Evolutionary conservation across 2,329 filamentous ascomycete genomes (phyloP).

Genomic region (Aureobasidium sp.): DNA sequence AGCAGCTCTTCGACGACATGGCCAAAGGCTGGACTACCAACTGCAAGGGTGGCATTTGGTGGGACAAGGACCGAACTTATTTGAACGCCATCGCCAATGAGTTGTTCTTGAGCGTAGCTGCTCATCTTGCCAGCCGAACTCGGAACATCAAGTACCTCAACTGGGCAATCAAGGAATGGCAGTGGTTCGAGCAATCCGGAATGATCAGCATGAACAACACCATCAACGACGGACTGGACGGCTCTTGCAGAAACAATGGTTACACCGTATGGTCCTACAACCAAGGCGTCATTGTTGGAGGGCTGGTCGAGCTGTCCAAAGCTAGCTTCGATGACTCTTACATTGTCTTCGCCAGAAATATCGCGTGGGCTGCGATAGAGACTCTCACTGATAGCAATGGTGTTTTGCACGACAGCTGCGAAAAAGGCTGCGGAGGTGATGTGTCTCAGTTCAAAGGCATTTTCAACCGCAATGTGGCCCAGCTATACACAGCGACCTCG

Average conservation of each 20-base stretch:
- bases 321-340: slow-evolving; percentile 29
- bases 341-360: slow-evolving; percentile 26
- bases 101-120: slow-evolving; percentile 45
- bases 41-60: slow-evolving; percentile 41
- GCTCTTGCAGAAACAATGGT: slow-evolving; percentile 37
- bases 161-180: slow-evolving; percentile 40
- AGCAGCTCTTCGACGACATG: slow-evolving; percentile 40
- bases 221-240: slow-evolving; percentile 45
- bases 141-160: slow-evolving; percentile 29
- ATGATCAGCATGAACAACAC: slow-evolving; percentile 41
- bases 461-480: slow-evolving; percentile 56
- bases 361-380: slow-evolving; percentile 31
- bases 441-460: slow-evolving; percentile 61
- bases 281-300: slow-evolving; percentile 54
- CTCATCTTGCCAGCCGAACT: slow-evolving; percentile 45
- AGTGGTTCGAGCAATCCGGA: slow-evolving; percentile 43
- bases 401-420: slow-evolving; percentile 32
- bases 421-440: slow-evolving; percentile 28
- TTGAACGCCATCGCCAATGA: slow-evolving; percentile 48
- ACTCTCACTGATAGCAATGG: slow-evolving; percentile 30
- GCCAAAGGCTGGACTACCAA: slow-evolving; percentile 32
- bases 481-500: slow-evolving; percentile 45
- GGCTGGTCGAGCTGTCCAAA: slow-evolving; percentile 44
- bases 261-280: slow-evolving; percentile 45
- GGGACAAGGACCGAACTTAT: slow-evolving; percentile 35